Percentiles rank a stretch among this genome's conserved stretches.
phyloP scores from a whole-genome alignment of 768 basidiomycete species.

The Tylopilus sp. region DNA sequence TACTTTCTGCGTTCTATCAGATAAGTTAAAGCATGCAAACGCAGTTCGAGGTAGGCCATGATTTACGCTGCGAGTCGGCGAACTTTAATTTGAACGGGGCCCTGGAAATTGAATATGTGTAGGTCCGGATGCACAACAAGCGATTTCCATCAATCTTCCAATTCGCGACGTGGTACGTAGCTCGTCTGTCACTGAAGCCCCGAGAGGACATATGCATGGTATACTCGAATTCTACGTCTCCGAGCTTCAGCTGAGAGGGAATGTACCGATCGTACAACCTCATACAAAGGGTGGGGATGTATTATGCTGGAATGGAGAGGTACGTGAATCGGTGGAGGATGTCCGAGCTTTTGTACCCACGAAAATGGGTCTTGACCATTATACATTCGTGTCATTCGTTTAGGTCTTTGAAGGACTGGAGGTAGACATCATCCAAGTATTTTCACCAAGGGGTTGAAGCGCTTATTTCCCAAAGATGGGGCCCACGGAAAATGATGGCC shows the following conservation, averaged over 20 bases:
- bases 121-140: conserved; percentile 68
- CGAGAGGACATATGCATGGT: conserved; percentile 27
- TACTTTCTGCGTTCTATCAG: conserved; percentile 23
- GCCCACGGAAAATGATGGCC: conserved; percentile 69
- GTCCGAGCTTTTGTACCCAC: background rate
- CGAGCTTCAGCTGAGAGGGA: conserved; percentile 71
- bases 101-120: background rate
- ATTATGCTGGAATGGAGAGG: conserved; percentile 88
- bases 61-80: background rate
- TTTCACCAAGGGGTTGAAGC: conserved; percentile 6
- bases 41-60: conserved; percentile 52
- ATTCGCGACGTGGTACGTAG: conserved; percentile 3
- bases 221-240: conserved; percentile 63
- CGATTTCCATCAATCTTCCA: conserved; percentile 22
- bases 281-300: conserved; percentile 55
- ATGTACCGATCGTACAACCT: conserved; percentile 58
- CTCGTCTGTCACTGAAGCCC: background rate
- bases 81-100: background rate
- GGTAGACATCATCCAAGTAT: conserved; percentile 36
- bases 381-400: background rate
- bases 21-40: conserved; percentile 46
- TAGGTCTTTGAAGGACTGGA: conserved; percentile 79
- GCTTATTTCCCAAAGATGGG: conserved; percentile 43
- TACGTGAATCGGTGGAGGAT: conserved; percentile 29
- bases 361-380: background rate